Conservation (phyloP, 352 stramenopile species). For the Phytophthora idaei region DNA sequence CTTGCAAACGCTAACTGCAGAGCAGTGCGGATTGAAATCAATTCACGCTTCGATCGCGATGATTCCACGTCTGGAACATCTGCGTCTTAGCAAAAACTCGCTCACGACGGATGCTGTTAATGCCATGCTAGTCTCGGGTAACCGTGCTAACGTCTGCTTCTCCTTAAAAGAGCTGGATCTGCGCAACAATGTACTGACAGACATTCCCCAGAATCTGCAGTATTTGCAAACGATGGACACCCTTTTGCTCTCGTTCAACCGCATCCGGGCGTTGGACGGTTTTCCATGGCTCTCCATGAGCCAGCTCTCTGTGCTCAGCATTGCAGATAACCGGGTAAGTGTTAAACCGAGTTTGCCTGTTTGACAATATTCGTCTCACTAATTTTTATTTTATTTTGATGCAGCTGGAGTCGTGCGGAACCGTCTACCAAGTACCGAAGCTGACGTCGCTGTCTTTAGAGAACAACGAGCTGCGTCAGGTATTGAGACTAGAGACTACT, state of each 20-base stretch:
- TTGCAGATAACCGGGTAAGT: conserved; percentile 74
- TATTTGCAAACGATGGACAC: conserved; percentile 65
- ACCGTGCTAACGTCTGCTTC: conserved; percentile 35
- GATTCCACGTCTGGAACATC: conserved; percentile 58
- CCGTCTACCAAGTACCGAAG: conserved; percentile 58
- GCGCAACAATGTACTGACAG: conserved; percentile 66
- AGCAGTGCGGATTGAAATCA: conserved; percentile 66
- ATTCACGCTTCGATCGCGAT: conserved; percentile 58
- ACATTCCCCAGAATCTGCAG: conserved; percentile 48
- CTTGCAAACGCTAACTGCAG: conserved; percentile 68
- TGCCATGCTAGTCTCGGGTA: conserved; percentile 38
- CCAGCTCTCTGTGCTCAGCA: conserved; percentile 64
- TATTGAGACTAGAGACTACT: conserved; percentile 19
- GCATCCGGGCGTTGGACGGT: conserved; percentile 51
- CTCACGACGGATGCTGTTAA: conserved; percentile 62
- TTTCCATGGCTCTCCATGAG: conserved; percentile 68
- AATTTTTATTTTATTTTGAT: conserved; percentile 10
- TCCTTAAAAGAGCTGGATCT: conserved; percentile 78
- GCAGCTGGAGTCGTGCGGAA: conserved; percentile 66
- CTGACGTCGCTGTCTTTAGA: conserved; percentile 80
- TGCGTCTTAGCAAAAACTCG: conserved; percentile 80
- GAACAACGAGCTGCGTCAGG: conserved; percentile 84
- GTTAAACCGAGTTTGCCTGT: neutral
- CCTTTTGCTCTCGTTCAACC: conserved; percentile 74
- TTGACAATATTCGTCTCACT: neutral